These are phyloP conservation scores for Wallemia mellicola DNA, from an alignment of 1,284 basidiomycete species.

Conservation along the genomic window DNA sequence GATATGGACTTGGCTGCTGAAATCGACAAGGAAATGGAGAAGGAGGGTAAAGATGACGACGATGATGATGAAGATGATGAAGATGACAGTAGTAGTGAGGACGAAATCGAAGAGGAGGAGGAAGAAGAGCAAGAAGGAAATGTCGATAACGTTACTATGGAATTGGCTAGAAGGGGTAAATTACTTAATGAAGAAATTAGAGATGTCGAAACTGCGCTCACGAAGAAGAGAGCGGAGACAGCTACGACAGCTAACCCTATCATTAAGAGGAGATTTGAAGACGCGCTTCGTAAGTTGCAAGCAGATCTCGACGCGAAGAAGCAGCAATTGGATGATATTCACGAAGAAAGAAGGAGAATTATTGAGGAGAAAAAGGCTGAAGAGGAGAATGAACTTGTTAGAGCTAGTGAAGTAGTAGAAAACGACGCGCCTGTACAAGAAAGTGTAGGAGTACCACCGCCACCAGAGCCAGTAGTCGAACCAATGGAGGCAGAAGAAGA, in stretches of 20 bases:
- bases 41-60: slow-evolving; percentile 2
- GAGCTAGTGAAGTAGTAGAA: not conserved
- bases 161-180: slow-evolving; percentile 32
- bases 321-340: not conserved
- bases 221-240: slow-evolving; percentile 57
- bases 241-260: slow-evolving; percentile 63
- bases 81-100: slow-evolving; percentile 9
- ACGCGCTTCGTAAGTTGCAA: slow-evolving; percentile 57
- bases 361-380: not conserved
- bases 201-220: slow-evolving; percentile 58
- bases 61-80: slow-evolving; percentile 32
- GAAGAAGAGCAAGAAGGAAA: slow-evolving; percentile 45
- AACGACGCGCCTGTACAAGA: not conserved
- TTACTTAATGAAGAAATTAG: slow-evolving; percentile 63
- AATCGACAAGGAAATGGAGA: not conserved
- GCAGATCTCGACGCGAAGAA: slow-evolving; percentile 55
- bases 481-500: not conserved
- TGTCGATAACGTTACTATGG: slow-evolving; percentile 14
- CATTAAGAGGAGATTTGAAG: slow-evolving; percentile 81
- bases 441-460: too few species aligned
- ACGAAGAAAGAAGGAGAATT: not conserved
- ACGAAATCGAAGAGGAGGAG: slow-evolving; percentile 19
- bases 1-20: not conserved
- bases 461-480: not conserved
- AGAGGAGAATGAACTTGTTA: not conserved